Percentiles rank a stretch among this genome's conserved stretches.
phyloP scores from a whole-genome alignment of 1,284 basidiomycete species.

The Lentinula novae-zelandiae region DNA sequence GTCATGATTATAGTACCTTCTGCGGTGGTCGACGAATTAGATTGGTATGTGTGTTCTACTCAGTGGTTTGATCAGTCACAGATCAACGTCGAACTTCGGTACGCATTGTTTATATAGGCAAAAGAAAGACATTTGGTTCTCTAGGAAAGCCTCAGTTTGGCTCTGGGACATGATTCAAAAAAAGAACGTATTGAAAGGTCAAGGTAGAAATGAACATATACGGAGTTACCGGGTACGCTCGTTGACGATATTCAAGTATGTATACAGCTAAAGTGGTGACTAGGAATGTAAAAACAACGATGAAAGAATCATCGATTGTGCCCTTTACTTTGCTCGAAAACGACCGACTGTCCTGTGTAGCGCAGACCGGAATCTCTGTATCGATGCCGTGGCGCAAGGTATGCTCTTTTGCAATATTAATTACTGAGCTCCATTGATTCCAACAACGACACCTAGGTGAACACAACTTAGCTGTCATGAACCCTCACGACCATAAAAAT shows the following conservation, averaged over 20 bases:
- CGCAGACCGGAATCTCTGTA: conserved; percentile 61
- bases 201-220: conserved; percentile 61
- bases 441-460: background rate
- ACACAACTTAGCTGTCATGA: background rate
- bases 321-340: conserved; percentile 47
- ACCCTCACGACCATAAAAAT: conserved; percentile 6
- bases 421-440: background rate
- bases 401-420: conserved; percentile 15
- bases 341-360: conserved; percentile 52
- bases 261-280: conserved; percentile 7
- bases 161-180: conserved; percentile 62
- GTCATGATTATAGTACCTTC: conserved; percentile 65
- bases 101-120: conserved; percentile 38
- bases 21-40: conserved; percentile 69
- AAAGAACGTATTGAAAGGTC: conserved; percentile 54
- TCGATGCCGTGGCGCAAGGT: conserved; percentile 51
- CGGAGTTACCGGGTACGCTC: conserved; percentile 37
- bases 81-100: background rate
- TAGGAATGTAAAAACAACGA: conserved; percentile 44
- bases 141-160: conserved; percentile 69
- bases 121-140: conserved; percentile 66
- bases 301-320: conserved; percentile 68
- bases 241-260: background rate
- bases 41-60: conserved; percentile 43
- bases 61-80: background rate